Conservation (phyloP, 106 monocot genomes). For the Hemerocallis citrina region DNA sequence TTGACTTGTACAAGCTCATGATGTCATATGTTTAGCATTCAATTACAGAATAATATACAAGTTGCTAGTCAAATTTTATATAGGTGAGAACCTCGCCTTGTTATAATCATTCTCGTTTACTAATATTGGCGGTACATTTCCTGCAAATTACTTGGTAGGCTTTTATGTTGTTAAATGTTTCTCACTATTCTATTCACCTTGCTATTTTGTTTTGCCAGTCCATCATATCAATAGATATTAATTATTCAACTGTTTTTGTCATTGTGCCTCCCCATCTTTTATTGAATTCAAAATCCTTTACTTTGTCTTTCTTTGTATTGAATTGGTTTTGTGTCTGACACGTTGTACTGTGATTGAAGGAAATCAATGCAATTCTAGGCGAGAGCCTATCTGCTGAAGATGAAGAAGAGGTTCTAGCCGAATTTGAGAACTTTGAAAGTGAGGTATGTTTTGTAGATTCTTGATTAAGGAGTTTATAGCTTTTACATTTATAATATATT, state of each 20-base stretch:
- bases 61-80: no score
- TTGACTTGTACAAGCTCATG: no score
- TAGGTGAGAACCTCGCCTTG: no score
- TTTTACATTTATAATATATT: no score
- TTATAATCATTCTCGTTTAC: no score
- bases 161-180: background rate
- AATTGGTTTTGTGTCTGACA: background rate
- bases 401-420: slow-evolving; percentile 61
- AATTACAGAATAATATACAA: no score
- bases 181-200: background rate
- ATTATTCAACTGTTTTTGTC: no score
- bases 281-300: background rate
- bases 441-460: no score
- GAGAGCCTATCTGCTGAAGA: slow-evolving; percentile 63
- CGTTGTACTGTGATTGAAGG: slow-evolving; percentile 29
- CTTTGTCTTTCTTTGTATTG: background rate
- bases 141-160: no score
- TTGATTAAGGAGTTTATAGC: no score
- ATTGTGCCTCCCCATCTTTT: background rate
- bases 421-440: slow-evolving; percentile 70
- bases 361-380: slow-evolving; percentile 73
- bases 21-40: no score
- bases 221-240: background rate
- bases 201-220: background rate
- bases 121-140: no score